Base-by-base conservation (phyloP, 495 filamentous ascomycete species). In the Lasiosphaeria miniovina region DNA sequence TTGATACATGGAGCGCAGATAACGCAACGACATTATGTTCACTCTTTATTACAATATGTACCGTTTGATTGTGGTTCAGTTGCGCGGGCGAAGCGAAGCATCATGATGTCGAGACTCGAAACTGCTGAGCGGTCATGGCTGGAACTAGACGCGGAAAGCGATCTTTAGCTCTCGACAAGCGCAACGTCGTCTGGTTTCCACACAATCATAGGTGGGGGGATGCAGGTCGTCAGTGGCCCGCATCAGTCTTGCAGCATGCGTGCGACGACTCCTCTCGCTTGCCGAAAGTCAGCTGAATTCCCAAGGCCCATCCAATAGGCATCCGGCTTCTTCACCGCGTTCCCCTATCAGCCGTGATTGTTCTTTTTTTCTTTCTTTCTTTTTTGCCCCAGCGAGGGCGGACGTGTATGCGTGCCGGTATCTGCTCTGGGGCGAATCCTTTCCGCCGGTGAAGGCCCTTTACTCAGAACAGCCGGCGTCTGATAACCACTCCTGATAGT, bases 171-270 rank as follows among this genome's bases (percentile, higher is more conserved):
- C 24, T 24, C n/a, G n/a, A n/a, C n/a, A n/a, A n/a, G n/a, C n/a
- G n/a, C n/a, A n/a, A n/a, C n/a, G n/a, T n/a, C n/a, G n/a, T n/a
- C 24, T 2, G 24, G 24, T 24, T 1, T 24, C 6, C 38, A 41
- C 7, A 9, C 43, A 46, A 46, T 46, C 12, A 46, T 46, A 11
- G 15, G 43, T 11, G 12, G 43, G 15, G 12, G 11, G 11, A n/a
- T 46, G 50, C 50, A 15, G 24, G 32, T 0, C 9, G 50, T 52
- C 4, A 14, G 31, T 55, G 54, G 41, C 40, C 40, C 40, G 54
- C 54, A 56, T 45, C 52, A 46, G 53, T 55, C 53, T 55, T 55
- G 53, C 53, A 55, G 36, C 53, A 15, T 55, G 53, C 53, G 46
- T 33, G 6, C 53, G 38, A 7, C 38, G 17, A 12, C 7, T 32